Conservation (phyloP, 2,329 filamentous ascomycete species). For the Ascochyta pisi region DNA sequence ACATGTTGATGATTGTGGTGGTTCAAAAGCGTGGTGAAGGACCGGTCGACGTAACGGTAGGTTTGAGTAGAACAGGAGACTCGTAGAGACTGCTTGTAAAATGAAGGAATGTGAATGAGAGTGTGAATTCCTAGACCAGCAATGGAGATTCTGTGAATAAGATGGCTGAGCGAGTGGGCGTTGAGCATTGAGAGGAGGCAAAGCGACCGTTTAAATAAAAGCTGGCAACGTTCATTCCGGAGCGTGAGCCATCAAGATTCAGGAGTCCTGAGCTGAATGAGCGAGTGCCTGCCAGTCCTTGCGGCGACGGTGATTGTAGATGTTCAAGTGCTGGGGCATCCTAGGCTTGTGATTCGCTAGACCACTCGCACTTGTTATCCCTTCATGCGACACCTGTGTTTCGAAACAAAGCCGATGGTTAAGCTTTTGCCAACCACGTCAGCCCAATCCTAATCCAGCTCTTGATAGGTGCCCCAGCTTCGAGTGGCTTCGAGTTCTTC, state of each 20-base stretch:
- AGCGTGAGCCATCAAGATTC: conserved; percentile 2
- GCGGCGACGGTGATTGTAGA: conserved; percentile 15
- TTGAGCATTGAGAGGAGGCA: conserved; percentile 4
- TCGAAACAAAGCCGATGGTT: conserved; percentile 15
- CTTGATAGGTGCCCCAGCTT: conserved; percentile 10
- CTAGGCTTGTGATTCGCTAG: conserved; percentile 11
- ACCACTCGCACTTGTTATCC: conserved; percentile 3
- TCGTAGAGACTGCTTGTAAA: conserved; percentile 4
- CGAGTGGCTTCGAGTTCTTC: neutral
- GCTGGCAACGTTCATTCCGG: conserved; percentile 8
- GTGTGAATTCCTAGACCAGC: conserved; percentile 16
- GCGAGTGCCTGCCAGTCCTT: conserved; percentile 12
- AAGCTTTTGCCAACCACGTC: conserved; percentile 32
- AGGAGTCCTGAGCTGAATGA: conserved; percentile 5
- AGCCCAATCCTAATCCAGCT: neutral
- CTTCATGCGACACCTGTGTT: conserved; percentile 14
- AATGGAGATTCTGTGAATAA: conserved; percentile 17
- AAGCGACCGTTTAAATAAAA: conserved; percentile 10
- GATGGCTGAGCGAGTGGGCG: conserved; percentile 12
- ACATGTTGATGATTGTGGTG: conserved; percentile 29
- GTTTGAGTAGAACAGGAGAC: neutral
- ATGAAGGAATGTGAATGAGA: conserved; percentile 14
- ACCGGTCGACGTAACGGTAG: neutral
- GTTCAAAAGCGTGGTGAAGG: neutral
- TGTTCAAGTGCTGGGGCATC: conserved; percentile 4